Evolutionary conservation across 176 grass and related monocot genomes (phyloP).

Genomic region (Aegilops bicornis): DNA sequence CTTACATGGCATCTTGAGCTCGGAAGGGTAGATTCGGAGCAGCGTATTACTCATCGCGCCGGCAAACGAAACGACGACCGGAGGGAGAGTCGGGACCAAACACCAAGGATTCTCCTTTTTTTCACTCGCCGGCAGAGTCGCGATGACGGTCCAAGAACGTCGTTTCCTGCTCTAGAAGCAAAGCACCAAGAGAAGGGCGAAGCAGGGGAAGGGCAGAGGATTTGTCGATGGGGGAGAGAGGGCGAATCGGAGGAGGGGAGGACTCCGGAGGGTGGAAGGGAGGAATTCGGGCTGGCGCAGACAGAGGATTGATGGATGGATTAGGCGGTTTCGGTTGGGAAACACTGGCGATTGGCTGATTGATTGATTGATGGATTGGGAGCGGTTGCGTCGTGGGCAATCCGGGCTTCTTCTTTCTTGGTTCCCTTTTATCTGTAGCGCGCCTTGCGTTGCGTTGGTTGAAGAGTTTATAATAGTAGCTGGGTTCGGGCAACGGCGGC

Average conservation of each 20-base stretch:
- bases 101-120: background rate
- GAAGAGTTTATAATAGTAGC: constrained; percentile 12
- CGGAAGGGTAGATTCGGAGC: constrained; percentile 82
- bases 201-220: background rate
- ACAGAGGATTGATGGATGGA: constrained; percentile 4
- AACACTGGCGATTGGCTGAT: background rate
- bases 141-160: constrained; percentile 14
- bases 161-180: constrained; percentile 37
- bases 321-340: constrained; percentile 1
- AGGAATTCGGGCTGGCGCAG: constrained; percentile 25
- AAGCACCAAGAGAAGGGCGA: constrained; percentile 1
- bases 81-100: background rate
- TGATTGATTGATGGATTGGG: constrained; percentile 1
- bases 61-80: background rate
- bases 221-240: background rate
- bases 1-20: constrained; percentile 90
- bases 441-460: constrained; percentile 1
- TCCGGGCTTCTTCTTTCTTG: background rate
- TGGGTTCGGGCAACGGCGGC: constrained; percentile 36
- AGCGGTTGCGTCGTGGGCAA: constrained; percentile 35
- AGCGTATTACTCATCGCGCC: constrained; percentile 71
- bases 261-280: constrained; percentile 7
- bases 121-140: background rate
- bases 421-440: background rate
- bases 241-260: background rate